phyloP scores from a whole-genome alignment of 176 grass and related monocot species.

The Puccinellia tenuiflora region DNA sequence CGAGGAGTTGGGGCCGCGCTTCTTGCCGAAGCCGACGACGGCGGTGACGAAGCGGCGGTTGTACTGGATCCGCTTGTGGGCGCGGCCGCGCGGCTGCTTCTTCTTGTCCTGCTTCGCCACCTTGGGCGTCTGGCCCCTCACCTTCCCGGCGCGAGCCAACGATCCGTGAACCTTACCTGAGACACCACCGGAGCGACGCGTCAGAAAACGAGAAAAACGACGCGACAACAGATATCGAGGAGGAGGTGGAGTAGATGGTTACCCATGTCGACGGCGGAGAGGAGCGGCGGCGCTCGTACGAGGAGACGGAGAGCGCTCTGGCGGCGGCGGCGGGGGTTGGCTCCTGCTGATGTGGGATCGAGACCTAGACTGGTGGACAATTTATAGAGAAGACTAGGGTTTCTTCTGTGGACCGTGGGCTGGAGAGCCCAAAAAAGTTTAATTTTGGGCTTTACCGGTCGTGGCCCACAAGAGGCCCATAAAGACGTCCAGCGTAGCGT shows the following conservation, averaged over 20 bases:
- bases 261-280: constrained; percentile 42
- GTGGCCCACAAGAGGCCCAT: not conserved
- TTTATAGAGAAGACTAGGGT: constrained; percentile 4
- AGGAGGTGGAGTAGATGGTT: not conserved
- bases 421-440: not conserved
- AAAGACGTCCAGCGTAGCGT: not conserved
- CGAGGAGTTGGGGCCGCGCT: constrained; percentile 79
- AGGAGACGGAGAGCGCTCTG: not conserved
- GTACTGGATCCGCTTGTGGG: constrained; percentile 88
- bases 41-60: constrained; percentile 92
- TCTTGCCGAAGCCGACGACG: constrained; percentile 85
- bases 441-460: not conserved
- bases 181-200: rapidly evolving
- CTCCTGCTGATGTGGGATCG: not conserved
- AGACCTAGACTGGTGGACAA: not conserved
- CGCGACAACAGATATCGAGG: not conserved
- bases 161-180: constrained; percentile 91
- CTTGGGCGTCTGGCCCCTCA: constrained; percentile 82
- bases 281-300: not conserved
- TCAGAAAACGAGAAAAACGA: not conserved
- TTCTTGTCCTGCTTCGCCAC: constrained; percentile 93
- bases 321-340: not conserved
- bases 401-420: not conserved
- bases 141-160: constrained; percentile 78
- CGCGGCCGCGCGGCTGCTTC: constrained; percentile 74